Evolutionary conservation across 1,284 basidiomycete species (phyloP).

Genomic region (Apiotrichum laibachii): DNA sequence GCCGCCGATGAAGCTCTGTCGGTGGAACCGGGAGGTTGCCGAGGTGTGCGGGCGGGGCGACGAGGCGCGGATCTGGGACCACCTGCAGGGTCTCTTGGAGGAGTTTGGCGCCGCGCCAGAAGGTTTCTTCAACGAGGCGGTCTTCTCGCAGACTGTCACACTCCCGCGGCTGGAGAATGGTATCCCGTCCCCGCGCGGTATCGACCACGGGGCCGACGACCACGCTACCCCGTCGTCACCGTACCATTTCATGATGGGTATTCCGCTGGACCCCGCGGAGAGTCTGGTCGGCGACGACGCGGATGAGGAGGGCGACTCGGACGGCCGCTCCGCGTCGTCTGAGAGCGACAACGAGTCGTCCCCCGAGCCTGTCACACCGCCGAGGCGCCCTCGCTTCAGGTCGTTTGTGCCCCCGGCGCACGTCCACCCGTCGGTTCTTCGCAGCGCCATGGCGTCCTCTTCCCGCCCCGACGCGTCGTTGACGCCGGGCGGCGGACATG

Average conservation of each 20-base stretch:
- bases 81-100: constrained; percentile 61
- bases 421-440: neutral
- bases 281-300: constrained; percentile 4
- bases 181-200: constrained; percentile 5
- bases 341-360: constrained; percentile 8
- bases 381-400: constrained; percentile 13
- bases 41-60: constrained; percentile 61
- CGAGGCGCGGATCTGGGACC: constrained; percentile 67
- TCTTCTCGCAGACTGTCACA: constrained; percentile 8
- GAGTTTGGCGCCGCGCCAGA: constrained; percentile 27
- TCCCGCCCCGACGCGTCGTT: constrained; percentile 1
- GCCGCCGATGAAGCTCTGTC: constrained; percentile 55
- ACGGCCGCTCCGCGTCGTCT: neutral
- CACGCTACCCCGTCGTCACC: neutral
- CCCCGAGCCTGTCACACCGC: constrained; percentile 6
- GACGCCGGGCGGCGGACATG: too few species aligned
- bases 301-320: neutral
- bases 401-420: constrained; percentile 23
- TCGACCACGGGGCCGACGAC: neutral
- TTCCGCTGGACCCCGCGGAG: constrained; percentile 10
- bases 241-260: constrained; percentile 1
- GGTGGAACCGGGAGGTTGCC: constrained; percentile 55
- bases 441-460: neutral
- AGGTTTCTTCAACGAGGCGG: constrained; percentile 29
- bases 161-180: neutral